Evolutionary conservation across 116 monocot genomes (phyloP), one percentile per base, ranked within the genome.

Genomic region (Phalaenopsis hybrid): DNA sequence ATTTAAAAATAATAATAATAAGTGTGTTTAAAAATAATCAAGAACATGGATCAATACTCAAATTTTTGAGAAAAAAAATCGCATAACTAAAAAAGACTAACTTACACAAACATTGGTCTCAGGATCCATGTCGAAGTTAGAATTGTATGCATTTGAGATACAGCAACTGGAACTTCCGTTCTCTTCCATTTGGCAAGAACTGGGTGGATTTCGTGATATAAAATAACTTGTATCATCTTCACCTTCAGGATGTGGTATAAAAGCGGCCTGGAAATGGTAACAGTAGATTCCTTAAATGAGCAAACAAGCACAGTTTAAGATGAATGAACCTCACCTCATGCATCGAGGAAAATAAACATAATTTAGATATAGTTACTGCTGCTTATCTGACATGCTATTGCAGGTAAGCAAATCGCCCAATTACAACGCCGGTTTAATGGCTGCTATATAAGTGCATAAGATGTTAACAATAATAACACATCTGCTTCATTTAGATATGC

Each of bases 181-280:
- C 50, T 81, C 81, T 17, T 78, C 65, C 74, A 81, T 78, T 67
- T 85, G 80, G 28, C 68, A 79, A n/a, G 87, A 88, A 79, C 73
- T 85, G 69, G 65, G 61, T 44, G 88, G 79, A 84, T 91, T 84
- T 11, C 94, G 84, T 79, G 89, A 85, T 78, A 88, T 41, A 41
- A 94, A 94, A 61, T 94, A 94, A 83, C 94, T 94, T 73, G 94
- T 94, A 81, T 94, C 94, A 75, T 91, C 91, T 80, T 80, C 84
- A 86, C 85, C 87, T 3, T 94, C 91, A 21, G 94, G 94, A 13
- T 84, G 85, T 82, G 94, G 94, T 46, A 94, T 82, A 50, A 94
- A 94, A 74, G 91, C 91, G 83, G 89, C 94, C 94, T 94, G 82
- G 49, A 83, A 81, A 43, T 6, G 73, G 20, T 74, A 21, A 55